Evolutionary conservation across 140 eudicot species (phyloP), one percentile per base, ranked within the genome.

Genomic region (Senecio squalidus): DNA sequence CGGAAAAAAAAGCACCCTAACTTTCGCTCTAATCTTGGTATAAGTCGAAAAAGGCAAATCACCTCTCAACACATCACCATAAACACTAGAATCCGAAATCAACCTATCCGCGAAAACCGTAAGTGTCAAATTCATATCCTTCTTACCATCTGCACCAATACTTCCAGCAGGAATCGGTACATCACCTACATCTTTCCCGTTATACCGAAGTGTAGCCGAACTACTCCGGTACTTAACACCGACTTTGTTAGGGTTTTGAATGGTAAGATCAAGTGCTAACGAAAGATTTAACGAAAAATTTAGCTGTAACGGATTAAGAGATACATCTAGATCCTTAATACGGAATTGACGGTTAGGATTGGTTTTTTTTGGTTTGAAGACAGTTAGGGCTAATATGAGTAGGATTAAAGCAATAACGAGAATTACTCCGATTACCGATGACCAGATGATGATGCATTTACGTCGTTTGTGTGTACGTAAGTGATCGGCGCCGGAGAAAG

Each of bases 221-320:
- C 73, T 62, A 38, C 28, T 57, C 23, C 26, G 34, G 66, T 51
- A 79, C 56, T 66, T 74, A 4, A 70, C 66, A 6, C 72, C 39
- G 9, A 72, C 80, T 34, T 58, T 60, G 60, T 79, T 79, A 20
- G 71, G 80, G 59, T 79, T 79, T n/a, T 60, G 14, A 8, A 79
- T 52, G 3, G 75, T 5, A 13, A 79, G 41, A 17, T 52, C 60
- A 3, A 76, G 61, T 1, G 52, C 69, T 0, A 79, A 55, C 0
- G 84, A 47, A 0, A 79, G 9, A 43, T 74, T 75, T 4, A 71
- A 28, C 4, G 62, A 47, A 9, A 73, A 68, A 2, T 33, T 17
- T 13, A 44, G 4, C 0, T 62, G 60, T 5, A 47, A 1, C 0
- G 67, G 45, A 23, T 31, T 55, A 2, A 70, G 2, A 3, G 49